Percentiles rank a stretch among this genome's conserved stretches.
These are phyloP conservation scores for Biancaea sappan DNA, from an alignment of 306 rosid genomes.

Conservation along the genomic window DNA sequence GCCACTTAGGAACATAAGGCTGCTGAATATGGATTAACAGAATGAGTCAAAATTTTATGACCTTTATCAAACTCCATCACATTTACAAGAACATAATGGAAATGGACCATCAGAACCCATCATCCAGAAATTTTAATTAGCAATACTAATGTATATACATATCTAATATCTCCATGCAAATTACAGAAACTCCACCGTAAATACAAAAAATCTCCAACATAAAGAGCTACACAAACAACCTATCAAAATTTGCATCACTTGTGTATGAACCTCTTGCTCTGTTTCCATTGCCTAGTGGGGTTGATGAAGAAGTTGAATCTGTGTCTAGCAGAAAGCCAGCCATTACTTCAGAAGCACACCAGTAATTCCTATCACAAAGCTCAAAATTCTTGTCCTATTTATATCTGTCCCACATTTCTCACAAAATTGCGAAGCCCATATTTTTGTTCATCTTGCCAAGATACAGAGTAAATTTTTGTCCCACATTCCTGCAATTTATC, in stretches of 20 bases:
- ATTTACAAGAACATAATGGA: slow-evolving; percentile 22
- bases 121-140: slow-evolving; percentile 1
- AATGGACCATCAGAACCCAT: slow-evolving; percentile 27
- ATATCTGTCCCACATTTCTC: no score
- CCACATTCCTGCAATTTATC: no score
- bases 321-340: slow-evolving; percentile 58
- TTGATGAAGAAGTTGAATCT: slow-evolving; percentile 35
- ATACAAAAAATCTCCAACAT: neutral
- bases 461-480: no score
- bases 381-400: slow-evolving; percentile 31
- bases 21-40: slow-evolving; percentile 19
- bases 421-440: no score
- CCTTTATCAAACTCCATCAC: slow-evolving; percentile 20
- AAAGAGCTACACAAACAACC: slow-evolving; percentile 20
- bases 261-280: slow-evolving; percentile 40
- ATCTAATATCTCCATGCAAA: slow-evolving; percentile 8
- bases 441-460: no score
- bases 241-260: slow-evolving; percentile 63
- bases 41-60: slow-evolving; percentile 6
- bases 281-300: slow-evolving; percentile 35
- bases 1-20: slow-evolving; percentile 15
- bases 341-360: slow-evolving; percentile 32
- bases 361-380: neutral
- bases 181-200: slow-evolving; percentile 4
- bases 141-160: slow-evolving; percentile 21